phyloP scores from a whole-genome alignment of 306 rosid genomes.

The Ziziphus jujuba region DNA sequence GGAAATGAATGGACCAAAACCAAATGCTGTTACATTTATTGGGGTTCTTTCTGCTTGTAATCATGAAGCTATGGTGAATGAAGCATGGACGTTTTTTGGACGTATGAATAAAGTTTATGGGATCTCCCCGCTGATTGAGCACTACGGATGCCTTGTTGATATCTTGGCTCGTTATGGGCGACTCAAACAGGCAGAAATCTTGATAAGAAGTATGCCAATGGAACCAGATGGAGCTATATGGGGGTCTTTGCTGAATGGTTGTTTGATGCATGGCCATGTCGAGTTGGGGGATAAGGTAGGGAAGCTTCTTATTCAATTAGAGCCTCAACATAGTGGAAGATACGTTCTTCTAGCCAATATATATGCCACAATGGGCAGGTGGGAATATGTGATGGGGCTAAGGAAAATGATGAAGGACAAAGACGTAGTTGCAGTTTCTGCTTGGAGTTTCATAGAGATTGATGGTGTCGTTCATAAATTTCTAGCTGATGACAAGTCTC shows the following conservation, averaged over 20 bases:
- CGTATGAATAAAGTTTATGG: slow-evolving; percentile 46
- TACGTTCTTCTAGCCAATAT: slow-evolving; percentile 45
- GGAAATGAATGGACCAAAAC: slow-evolving; percentile 56
- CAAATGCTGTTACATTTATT: slow-evolving; percentile 52
- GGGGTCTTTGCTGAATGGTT: slow-evolving; percentile 45
- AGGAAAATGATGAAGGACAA: slow-evolving; percentile 49
- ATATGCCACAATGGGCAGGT: slow-evolving; percentile 45
- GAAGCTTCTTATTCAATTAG: slow-evolving; percentile 45
- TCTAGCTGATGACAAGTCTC: slow-evolving; percentile 36
- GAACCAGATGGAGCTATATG: slow-evolving; percentile 31
- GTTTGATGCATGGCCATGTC: slow-evolving; percentile 47
- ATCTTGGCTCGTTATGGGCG: slow-evolving; percentile 48
- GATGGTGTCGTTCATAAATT: slow-evolving; percentile 43
- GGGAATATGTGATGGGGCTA: slow-evolving; percentile 44
- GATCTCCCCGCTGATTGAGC: slow-evolving; percentile 48
- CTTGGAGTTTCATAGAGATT: slow-evolving; percentile 57
- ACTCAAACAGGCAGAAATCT: slow-evolving; percentile 36
- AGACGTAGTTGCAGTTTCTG: slow-evolving; percentile 31
- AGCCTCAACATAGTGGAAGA: slow-evolving; percentile 51
- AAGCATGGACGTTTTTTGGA: slow-evolving; percentile 28
- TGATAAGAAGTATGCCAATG: slow-evolving; percentile 43
- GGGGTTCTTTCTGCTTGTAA: slow-evolving; percentile 62
- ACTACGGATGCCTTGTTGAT: slow-evolving; percentile 61
- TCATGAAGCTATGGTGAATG: slow-evolving; percentile 32
- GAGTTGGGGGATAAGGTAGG: slow-evolving; percentile 41